A percentile compares a stretch with the other conserved stretches of the same genome.
These are phyloP conservation scores for Magnolia sinica DNA, from an alignment of 164 flowering plant genomes.

Conservation along the genomic window DNA sequence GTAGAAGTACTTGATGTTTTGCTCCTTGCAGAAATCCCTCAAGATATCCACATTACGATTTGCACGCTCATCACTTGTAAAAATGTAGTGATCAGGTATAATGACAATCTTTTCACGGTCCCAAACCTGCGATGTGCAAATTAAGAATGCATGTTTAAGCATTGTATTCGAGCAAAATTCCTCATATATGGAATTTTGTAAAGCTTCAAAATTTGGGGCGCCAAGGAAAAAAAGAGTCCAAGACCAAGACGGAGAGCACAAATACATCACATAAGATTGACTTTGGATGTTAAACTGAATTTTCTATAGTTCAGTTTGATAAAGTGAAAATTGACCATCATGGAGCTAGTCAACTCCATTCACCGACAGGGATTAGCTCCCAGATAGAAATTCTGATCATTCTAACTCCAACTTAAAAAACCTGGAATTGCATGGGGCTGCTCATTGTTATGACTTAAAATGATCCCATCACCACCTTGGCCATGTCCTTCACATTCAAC, in stretches of 20 bases:
- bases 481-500: too few species aligned
- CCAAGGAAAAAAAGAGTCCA: not conserved
- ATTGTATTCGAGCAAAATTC: not conserved
- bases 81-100: constrained; percentile 96
- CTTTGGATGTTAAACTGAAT: not conserved
- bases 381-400: too few species aligned
- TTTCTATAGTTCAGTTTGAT: too few species aligned
- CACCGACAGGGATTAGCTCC: too few species aligned
- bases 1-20: constrained; percentile 93
- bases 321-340: too few species aligned
- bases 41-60: constrained; percentile 95
- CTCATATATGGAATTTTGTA: not conserved
- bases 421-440: too few species aligned
- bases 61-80: constrained; percentile 90
- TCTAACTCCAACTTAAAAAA: too few species aligned
- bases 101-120: constrained; percentile 95
- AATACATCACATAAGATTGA: not conserved
- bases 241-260: too few species aligned
- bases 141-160: constrained; percentile 1
- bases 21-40: constrained; percentile 86
- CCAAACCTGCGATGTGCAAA: constrained; percentile 66
- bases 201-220: not conserved
- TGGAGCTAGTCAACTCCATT: too few species aligned
- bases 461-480: too few species aligned
- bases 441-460: too few species aligned